phyloP scores from a whole-genome alignment of 1,284 basidiomycete genomes.

The Malassezia nana region DNA sequence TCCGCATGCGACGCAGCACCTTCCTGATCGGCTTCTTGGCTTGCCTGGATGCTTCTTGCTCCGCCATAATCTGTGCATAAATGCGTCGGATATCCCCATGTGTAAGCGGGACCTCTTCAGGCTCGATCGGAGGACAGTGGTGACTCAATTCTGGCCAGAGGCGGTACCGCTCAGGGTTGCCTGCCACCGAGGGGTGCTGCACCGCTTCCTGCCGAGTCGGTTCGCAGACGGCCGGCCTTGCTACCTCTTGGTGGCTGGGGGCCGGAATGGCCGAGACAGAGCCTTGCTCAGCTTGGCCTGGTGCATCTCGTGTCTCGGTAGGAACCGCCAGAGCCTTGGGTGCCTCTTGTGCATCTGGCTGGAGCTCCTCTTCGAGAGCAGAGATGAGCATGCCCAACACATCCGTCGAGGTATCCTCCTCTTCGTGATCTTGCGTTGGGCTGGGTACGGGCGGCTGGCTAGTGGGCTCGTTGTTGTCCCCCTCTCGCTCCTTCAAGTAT shows the following conservation, averaged over 20 bases:
- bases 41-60: background rate
- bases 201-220: background rate
- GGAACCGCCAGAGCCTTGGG: background rate
- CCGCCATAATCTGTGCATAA: conserved; percentile 1
- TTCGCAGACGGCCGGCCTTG: background rate
- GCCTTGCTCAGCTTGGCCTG: background rate
- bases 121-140: background rate
- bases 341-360: background rate
- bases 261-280: background rate
- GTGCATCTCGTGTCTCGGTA: too few species aligned
- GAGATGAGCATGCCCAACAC: background rate
- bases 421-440: background rate
- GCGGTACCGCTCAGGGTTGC: background rate
- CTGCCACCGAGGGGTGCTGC: background rate
- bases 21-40: conserved; percentile 3
- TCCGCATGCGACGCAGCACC: conserved; percentile 4
- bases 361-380: background rate
- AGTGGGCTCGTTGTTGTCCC: background rate
- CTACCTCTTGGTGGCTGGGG: background rate
- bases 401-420: background rate
- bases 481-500: background rate
- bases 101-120: background rate
- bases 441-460: background rate
- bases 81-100: conserved; percentile 12
- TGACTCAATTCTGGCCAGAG: background rate